A percentile compares a stretch with the other conserved stretches of the same genome.
Conservation (phyloP, 495 filamentous ascomycete species). For the Sabuloglossum arenarium region DNA sequence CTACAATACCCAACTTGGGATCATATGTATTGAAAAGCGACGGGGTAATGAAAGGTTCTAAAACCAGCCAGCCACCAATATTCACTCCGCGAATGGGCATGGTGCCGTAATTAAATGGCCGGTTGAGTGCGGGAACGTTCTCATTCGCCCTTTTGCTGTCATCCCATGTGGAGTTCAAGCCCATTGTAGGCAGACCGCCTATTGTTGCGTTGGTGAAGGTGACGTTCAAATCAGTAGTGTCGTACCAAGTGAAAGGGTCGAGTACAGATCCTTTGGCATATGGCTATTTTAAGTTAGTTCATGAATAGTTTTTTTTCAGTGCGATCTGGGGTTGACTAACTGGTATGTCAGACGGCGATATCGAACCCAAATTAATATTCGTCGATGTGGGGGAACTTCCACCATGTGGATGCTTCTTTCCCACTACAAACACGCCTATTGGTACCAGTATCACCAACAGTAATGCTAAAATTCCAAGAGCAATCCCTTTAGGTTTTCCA, state of each 20-base stretch:
- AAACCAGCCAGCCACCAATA: constrained; percentile 78
- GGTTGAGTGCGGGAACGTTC: constrained; percentile 56
- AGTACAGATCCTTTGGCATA: constrained; percentile 52
- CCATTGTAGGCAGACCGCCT: constrained; percentile 76
- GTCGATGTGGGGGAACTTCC: constrained; percentile 18
- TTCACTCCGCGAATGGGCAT: constrained; percentile 78
- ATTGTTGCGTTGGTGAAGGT: constrained; percentile 78
- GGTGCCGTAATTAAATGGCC: constrained; percentile 53
- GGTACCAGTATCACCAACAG: constrained; percentile 52
- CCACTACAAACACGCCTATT: constrained; percentile 45
- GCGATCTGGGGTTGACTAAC: constrained; percentile 12
- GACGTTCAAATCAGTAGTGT: constrained; percentile 80
- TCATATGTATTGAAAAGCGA: constrained; percentile 62
- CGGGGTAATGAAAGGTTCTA: constrained; percentile 91
- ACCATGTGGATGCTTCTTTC: constrained; percentile 31
- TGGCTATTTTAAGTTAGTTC: constrained; percentile 10
- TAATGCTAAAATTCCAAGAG: constrained; percentile 32
- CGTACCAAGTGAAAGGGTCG: constrained; percentile 86
- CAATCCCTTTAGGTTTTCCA: constrained; percentile 23
- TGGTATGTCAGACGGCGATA: constrained; percentile 1
- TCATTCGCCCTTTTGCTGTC: constrained; percentile 60
- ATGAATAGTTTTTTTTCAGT: constrained; percentile 30
- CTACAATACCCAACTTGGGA: constrained; percentile 40
- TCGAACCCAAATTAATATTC: constrained; percentile 29
- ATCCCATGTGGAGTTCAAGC: constrained; percentile 69